phyloP scores from a whole-genome alignment of 164 flowering plant genomes.

The Tinospora cordifolia region DNA sequence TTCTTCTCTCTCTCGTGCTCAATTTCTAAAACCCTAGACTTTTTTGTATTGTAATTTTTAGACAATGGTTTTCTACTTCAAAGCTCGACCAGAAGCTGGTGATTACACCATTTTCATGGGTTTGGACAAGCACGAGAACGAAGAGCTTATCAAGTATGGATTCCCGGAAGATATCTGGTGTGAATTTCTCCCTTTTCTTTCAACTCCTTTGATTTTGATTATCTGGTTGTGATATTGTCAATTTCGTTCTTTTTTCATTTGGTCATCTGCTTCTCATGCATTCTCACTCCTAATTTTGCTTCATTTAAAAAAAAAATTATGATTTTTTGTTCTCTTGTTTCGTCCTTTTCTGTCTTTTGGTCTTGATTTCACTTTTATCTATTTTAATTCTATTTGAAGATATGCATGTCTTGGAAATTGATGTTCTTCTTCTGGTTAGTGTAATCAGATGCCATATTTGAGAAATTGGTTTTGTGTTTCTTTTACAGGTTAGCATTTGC shows the following conservation, averaged over 20 bases:
- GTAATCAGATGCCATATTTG: no score
- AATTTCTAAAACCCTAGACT: conserved; percentile 12
- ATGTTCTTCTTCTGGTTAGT: no score
- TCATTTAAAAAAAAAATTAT: no score
- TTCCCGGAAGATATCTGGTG: conserved; percentile 94
- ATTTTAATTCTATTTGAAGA: no score
- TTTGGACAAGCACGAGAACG: conserved; percentile 85
- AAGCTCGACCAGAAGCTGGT: conserved; percentile 86
- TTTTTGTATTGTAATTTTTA: neutral
- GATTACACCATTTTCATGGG: conserved; percentile 97
- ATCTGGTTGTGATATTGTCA: neutral
- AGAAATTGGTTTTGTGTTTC: neutral
- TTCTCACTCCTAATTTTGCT: neutral
- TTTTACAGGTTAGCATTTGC: neutral
- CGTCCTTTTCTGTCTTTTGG: neutral
- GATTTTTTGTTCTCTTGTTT: neutral
- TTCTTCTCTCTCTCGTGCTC: neutral
- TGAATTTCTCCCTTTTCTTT: neutral
- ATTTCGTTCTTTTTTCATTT: neutral
- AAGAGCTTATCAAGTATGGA: conserved; percentile 92
- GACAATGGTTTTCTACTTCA: conserved; percentile 90
- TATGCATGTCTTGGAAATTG: no score
- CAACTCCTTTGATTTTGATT: neutral
- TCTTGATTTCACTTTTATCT: neutral
- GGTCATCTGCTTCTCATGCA: neutral